These are phyloP conservation scores for Colletotrichum sansevieriae DNA, from an alignment of 2,329 filamentous ascomycete genomes.

Conservation along the genomic window DNA sequence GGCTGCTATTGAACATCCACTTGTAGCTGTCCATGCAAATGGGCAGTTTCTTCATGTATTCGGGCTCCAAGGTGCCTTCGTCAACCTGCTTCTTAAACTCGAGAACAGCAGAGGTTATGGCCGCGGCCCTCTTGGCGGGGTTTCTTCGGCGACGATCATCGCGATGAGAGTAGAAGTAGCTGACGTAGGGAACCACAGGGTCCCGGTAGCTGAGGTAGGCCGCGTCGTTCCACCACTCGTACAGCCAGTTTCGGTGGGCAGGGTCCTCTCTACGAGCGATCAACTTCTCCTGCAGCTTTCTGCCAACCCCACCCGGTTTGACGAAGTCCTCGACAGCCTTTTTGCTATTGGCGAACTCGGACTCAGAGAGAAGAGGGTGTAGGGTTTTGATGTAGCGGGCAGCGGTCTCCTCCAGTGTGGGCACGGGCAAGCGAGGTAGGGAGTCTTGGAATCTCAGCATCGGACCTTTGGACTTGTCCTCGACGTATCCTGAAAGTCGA, in stretches of 20 bases:
- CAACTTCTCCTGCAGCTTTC: constrained; percentile 89
- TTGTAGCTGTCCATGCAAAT: constrained; percentile 99
- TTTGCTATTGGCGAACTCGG: constrained; percentile 79
- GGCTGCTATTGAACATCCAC: constrained; percentile 98
- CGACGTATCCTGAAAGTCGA: constrained; percentile 74
- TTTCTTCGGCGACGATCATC: constrained; percentile 91
- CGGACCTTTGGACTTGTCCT: constrained; percentile 82
- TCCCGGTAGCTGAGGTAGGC: constrained; percentile 95
- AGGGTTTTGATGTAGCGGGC: constrained; percentile 85
- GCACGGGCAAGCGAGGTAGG: constrained; percentile 83
- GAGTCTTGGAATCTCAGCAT: constrained; percentile 91
- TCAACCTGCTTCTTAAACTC: constrained; percentile 98
- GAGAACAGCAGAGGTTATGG: constrained; percentile 85
- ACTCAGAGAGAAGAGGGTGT: constrained; percentile 76
- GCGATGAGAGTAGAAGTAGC: constrained; percentile 98
- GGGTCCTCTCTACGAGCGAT: constrained; percentile 83
- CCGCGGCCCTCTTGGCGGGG: constrained; percentile 92
- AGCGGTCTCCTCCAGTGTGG: constrained; percentile 85
- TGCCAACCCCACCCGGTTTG: constrained; percentile 85
- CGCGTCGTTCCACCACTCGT: constrained; percentile 97
- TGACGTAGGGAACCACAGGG: constrained; percentile 96
- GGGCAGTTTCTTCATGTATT: constrained; percentile 98
- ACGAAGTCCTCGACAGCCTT: constrained; percentile 91
- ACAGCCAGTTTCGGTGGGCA: constrained; percentile 91
- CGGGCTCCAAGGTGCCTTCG: constrained; percentile 84